Conservation (phyloP, 257 asterid species). For the Przewalskia tangutica region DNA sequence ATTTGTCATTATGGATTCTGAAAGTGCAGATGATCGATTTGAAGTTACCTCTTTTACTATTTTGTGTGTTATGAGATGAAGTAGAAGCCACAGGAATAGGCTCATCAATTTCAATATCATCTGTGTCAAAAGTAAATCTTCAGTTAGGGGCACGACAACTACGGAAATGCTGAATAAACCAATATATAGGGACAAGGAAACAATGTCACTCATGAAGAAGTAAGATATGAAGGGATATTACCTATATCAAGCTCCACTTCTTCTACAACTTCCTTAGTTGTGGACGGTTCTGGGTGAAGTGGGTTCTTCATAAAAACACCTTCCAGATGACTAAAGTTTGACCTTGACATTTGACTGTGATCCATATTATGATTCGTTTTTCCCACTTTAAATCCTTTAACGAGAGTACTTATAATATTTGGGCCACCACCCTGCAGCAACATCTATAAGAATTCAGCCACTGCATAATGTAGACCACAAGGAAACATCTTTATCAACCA, state of each 20-base stretch:
- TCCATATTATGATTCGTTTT: slow-evolving; percentile 27
- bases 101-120: slow-evolving; percentile 85
- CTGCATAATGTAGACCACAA: slow-evolving; percentile 8
- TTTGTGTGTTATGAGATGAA: slow-evolving; percentile 33
- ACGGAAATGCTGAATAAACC: not conserved
- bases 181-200: slow-evolving; percentile 6
- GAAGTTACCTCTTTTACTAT: slow-evolving; percentile 33
- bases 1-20: slow-evolving; percentile 1
- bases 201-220: slow-evolving; percentile 1
- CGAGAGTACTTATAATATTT: slow-evolving; percentile 50
- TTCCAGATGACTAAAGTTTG: slow-evolving; percentile 48
- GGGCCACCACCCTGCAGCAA: slow-evolving; percentile 46
- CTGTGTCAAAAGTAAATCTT: slow-evolving; percentile 23
- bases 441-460: slow-evolving; percentile 17
- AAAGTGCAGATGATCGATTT: not conserved
- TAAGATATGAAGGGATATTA: slow-evolving; percentile 12
- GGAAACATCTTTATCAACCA: slow-evolving; percentile 3
- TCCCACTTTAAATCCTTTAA: slow-evolving; percentile 58
- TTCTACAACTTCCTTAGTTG: slow-evolving; percentile 24
- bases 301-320: slow-evolving; percentile 43
- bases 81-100: slow-evolving; percentile 37
- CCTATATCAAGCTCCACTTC: slow-evolving; percentile 68
- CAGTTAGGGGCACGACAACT: slow-evolving; percentile 10
- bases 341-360: slow-evolving; percentile 22
- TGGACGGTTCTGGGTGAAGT: slow-evolving; percentile 24